Evolutionary conservation across 164 flowering plant genomes (phyloP).

Genomic region (Nymphaea thermarum): DNA sequence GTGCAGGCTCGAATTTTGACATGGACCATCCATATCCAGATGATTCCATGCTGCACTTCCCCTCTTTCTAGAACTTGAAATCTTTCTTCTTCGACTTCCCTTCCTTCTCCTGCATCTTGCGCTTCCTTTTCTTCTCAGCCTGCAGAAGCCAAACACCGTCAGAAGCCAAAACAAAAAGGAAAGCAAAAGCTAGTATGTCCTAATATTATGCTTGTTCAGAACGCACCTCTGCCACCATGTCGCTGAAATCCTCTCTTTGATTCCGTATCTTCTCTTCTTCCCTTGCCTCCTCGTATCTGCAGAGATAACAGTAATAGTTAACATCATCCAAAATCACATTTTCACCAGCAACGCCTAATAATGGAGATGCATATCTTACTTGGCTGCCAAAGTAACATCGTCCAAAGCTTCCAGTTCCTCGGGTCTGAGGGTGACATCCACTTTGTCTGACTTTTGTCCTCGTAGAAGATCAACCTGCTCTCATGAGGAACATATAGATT

Average conservation of each 20-base stretch:
- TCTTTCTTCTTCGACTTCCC: slow-evolving; percentile 87
- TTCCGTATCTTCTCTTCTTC: slow-evolving; percentile 85
- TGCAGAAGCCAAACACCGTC: slow-evolving; percentile 17
- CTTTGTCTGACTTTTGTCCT: slow-evolving; percentile 86
- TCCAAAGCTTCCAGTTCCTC: slow-evolving; percentile 86
- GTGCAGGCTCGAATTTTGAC: neutral
- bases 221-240: slow-evolving; percentile 97
- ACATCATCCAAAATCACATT: neutral
- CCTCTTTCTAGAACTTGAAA: slow-evolving; percentile 24
- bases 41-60: too few species aligned
- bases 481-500: neutral
- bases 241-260: slow-evolving; percentile 94
- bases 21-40: neutral
- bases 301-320: neutral
- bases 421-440: slow-evolving; percentile 86
- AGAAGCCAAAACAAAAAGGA: neutral
- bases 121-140: slow-evolving; percentile 82
- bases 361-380: slow-evolving; percentile 33
- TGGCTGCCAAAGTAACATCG: slow-evolving; percentile 69
- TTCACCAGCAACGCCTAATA: neutral
- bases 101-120: slow-evolving; percentile 89
- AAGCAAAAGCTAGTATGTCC: neutral
- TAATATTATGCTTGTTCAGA: neutral
- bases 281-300: slow-evolving; percentile 94
- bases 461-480: slow-evolving; percentile 92